Evolutionary conservation across 306 rosid genomes (phyloP).

Genomic region (Echinosophora koreensis): DNA sequence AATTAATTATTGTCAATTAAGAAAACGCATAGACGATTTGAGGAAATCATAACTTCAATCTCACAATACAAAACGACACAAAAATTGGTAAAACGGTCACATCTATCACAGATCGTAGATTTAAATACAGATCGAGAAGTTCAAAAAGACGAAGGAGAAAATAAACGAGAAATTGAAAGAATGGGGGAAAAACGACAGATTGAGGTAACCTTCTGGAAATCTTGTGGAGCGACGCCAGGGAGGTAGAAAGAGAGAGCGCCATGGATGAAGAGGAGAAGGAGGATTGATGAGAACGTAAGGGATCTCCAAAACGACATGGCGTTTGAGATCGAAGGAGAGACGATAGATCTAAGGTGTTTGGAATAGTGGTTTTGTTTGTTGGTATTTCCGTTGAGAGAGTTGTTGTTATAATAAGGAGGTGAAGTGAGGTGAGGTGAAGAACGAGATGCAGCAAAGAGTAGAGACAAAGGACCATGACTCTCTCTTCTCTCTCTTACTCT

Average conservation of each 20-base stretch:
- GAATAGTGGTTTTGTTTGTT: constrained; percentile 6
- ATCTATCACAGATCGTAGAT: constrained; percentile 56
- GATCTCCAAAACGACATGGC: constrained; percentile 91
- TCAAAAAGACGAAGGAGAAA: neutral
- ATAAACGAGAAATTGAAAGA: neutral
- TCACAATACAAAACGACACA: neutral
- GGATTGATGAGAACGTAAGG: constrained; percentile 51
- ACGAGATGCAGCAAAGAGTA: neutral
- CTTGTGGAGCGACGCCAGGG: constrained; percentile 99
- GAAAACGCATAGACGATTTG: too few species aligned
- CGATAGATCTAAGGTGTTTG: constrained; percentile 45
- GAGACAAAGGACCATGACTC: neutral
- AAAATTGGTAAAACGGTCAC: neutral
- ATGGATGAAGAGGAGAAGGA: constrained; percentile 62
- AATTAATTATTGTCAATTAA: too few species aligned
- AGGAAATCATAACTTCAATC: too few species aligned
- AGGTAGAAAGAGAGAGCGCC: constrained; percentile 81
- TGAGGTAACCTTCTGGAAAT: constrained; percentile 74
- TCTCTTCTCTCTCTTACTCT: neutral
- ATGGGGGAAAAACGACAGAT: neutral
- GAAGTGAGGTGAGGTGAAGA: too few species aligned
- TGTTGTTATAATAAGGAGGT: constrained; percentile 29
- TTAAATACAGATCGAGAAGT: constrained; percentile 56
- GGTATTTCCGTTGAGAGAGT: constrained; percentile 25
- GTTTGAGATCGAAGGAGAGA: constrained; percentile 48